These are phyloP conservation scores for Aciculosporium take DNA, from an alignment of 2,329 filamentous ascomycete genomes.

Conservation along the genomic window DNA sequence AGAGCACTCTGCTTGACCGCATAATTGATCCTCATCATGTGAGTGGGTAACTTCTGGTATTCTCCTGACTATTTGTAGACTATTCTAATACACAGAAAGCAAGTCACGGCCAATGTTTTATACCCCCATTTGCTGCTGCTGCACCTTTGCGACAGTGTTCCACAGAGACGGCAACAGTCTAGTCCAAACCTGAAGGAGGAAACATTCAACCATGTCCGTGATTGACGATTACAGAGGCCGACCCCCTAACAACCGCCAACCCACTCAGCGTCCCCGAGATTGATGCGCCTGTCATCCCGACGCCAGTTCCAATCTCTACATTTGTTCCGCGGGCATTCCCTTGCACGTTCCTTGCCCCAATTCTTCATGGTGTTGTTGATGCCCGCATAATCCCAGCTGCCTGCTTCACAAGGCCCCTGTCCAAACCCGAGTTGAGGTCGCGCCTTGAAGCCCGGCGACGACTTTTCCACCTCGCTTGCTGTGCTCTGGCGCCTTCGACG, in stretches of 20 bases:
- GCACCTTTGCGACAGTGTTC: slow-evolving; percentile 8
- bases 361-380: slow-evolving; percentile 20
- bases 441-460: slow-evolving; percentile 33
- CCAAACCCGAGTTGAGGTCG: slow-evolving; percentile 35
- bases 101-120: slow-evolving; percentile 32
- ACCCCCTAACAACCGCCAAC: slow-evolving; percentile 74
- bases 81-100: slow-evolving; percentile 53
- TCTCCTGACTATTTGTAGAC: slow-evolving; percentile 24
- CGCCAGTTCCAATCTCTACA: slow-evolving; percentile 48
- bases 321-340: slow-evolving; percentile 43
- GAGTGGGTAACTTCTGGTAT: slow-evolving; percentile 58
- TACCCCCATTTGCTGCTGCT: slow-evolving; percentile 15
- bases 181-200: slow-evolving; percentile 1
- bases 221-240: slow-evolving; percentile 36
- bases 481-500: slow-evolving; percentile 55
- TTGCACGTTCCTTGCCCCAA: slow-evolving; percentile 30
- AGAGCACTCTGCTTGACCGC: no score
- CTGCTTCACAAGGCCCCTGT: slow-evolving; percentile 33
- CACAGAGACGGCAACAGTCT: not conserved
- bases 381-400: slow-evolving; percentile 32
- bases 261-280: slow-evolving; percentile 78
- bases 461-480: slow-evolving; percentile 34
- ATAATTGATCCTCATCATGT: no score
- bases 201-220: slow-evolving; percentile 38
- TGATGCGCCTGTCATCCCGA: slow-evolving; percentile 42